A percentile compares a stretch with the other conserved stretches of the same genome.
Evolutionary conservation across 2,329 filamentous ascomycete species (phyloP).

Genomic region (Iodosphaeria phyllophila): DNA sequence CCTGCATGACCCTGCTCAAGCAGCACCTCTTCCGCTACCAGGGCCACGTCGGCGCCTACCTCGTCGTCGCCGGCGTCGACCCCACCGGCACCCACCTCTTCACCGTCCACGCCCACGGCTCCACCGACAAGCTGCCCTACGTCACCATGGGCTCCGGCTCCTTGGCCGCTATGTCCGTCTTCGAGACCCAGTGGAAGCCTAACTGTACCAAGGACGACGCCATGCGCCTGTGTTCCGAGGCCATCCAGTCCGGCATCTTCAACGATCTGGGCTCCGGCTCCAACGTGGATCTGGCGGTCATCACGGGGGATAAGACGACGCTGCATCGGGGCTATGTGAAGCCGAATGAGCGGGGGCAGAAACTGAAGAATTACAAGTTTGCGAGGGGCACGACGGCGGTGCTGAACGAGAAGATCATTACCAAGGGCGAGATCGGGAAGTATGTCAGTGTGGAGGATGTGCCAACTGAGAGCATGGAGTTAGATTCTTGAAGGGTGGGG

Average conservation of each 20-base stretch:
- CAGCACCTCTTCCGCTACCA: slow-evolving; percentile 98
- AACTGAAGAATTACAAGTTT: slow-evolving; percentile 89
- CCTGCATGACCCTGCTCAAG: slow-evolving; percentile 98
- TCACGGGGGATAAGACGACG: slow-evolving; percentile 87
- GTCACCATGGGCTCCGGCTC: slow-evolving; percentile 98
- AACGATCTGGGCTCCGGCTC: slow-evolving; percentile 95
- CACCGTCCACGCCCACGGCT: slow-evolving; percentile 96
- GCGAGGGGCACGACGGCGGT: slow-evolving; percentile 82
- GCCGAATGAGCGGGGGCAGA: slow-evolving; percentile 78
- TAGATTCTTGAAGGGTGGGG: slow-evolving; percentile 30
- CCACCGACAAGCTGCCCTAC: slow-evolving; percentile 95
- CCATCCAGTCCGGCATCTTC: slow-evolving; percentile 90
- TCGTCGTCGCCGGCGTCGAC: slow-evolving; percentile 92
- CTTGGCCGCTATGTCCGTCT: slow-evolving; percentile 91
- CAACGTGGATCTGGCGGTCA: slow-evolving; percentile 93
- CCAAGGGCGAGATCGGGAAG: slow-evolving; percentile 80
- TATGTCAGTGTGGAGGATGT: slow-evolving; percentile 86
- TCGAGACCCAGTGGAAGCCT: slow-evolving; percentile 88
- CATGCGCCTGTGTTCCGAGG: slow-evolving; percentile 50
- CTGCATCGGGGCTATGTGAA: slow-evolving; percentile 83
- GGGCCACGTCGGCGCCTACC: slow-evolving; percentile 92
- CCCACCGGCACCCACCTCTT: slow-evolving; percentile 90
- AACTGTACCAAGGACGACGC: slow-evolving; percentile 54
- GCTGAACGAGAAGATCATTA: slow-evolving; percentile 90
- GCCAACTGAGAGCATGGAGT: slow-evolving; percentile 51